Percentiles rank a stretch among this genome's conserved stretches.
phyloP scores from a whole-genome alignment of 1,284 basidiomycete species.

The Apiotrichum mycotoxinovorans region DNA sequence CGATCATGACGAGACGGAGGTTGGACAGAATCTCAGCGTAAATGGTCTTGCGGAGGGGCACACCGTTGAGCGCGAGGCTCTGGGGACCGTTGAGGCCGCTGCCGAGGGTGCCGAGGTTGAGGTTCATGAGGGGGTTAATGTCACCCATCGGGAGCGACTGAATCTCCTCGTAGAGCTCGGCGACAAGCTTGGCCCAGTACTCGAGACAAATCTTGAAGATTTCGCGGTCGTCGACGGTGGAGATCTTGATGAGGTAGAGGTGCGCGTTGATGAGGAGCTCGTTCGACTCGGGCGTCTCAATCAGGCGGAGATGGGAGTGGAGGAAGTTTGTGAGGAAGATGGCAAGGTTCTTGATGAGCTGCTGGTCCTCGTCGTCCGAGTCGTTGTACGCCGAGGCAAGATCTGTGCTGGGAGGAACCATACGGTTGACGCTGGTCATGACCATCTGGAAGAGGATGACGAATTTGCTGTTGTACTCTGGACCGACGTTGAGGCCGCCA shows the following conservation, averaged over 20 bases:
- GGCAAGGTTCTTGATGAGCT: constrained; percentile 94
- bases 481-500: constrained; percentile 86
- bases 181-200: constrained; percentile 98
- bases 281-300: constrained; percentile 87
- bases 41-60: constrained; percentile 85
- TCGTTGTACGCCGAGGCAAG: constrained; percentile 79
- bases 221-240: constrained; percentile 96
- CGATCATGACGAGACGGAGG: constrained; percentile 91
- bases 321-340: constrained; percentile 97
- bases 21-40: constrained; percentile 94
- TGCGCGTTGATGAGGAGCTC: constrained; percentile 95
- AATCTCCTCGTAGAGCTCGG: constrained; percentile 97
- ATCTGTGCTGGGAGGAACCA: constrained; percentile 91
- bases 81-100: constrained; percentile 54
- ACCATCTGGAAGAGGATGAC: constrained; percentile 97
- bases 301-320: constrained; percentile 80
- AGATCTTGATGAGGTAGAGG: constrained; percentile 97
- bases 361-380: constrained; percentile 89
- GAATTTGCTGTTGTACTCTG: constrained; percentile 98
- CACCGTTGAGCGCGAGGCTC: constrained; percentile 64
- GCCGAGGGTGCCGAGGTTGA: constrained; percentile 66
- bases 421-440: constrained; percentile 93
- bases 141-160: constrained; percentile 73
- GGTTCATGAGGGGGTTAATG: constrained; percentile 86
- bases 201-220: constrained; percentile 99